Evolutionary conservation across 768 basidiomycete genomes (phyloP).

Genomic region (Panellus pusillus): DNA sequence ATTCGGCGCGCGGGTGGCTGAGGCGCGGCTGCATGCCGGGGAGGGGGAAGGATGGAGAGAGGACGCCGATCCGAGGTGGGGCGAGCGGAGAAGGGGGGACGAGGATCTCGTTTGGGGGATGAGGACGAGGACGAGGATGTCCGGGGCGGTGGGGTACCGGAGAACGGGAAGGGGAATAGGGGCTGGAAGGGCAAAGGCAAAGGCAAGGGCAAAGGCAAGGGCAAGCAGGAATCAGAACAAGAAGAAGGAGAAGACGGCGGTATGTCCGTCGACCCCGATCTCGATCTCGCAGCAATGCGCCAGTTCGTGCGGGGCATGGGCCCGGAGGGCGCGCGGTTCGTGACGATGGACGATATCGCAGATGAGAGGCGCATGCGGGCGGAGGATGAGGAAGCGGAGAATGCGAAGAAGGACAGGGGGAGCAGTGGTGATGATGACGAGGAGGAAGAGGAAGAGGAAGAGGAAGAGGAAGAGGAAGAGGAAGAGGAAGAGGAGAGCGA

Average conservation of each 20-base stretch:
- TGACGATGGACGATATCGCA: slow-evolving; percentile 68
- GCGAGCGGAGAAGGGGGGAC: slow-evolving; percentile 58
- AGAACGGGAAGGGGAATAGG: slow-evolving; percentile 58
- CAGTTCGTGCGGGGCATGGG: slow-evolving; percentile 54
- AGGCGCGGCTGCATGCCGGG: slow-evolving; percentile 42
- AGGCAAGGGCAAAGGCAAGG: too few relatives aligned
- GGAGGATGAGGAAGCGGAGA: slow-evolving; percentile 47
- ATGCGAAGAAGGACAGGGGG: slow-evolving; percentile 17
- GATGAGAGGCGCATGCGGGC: slow-evolving; percentile 48
- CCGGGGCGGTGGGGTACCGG: slow-evolving; percentile 23
- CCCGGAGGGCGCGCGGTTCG: slow-evolving; percentile 40
- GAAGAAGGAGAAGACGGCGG: slow-evolving; percentile 39
- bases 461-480: slow-evolving; percentile 23
- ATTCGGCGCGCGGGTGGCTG: slow-evolving; percentile 56
- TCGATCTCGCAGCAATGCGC: slow-evolving; percentile 50
- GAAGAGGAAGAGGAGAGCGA: slow-evolving; percentile 31
- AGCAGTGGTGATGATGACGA: slow-evolving; percentile 25
- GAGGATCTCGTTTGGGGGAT: slow-evolving; percentile 70
- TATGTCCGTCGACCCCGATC: slow-evolving; percentile 70
- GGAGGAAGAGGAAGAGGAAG: slow-evolving; percentile 28
- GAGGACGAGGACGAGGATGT: slow-evolving; percentile 38
- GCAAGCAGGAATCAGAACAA: too few relatives aligned
- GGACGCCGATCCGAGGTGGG: slow-evolving; percentile 41
- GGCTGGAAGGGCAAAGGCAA: too few relatives aligned
- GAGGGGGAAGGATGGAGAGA: slow-evolving; percentile 8